phyloP scores from a whole-genome alignment of 2,329 filamentous ascomycete genomes.

The Lasiodiplodia gonubiensis region DNA sequence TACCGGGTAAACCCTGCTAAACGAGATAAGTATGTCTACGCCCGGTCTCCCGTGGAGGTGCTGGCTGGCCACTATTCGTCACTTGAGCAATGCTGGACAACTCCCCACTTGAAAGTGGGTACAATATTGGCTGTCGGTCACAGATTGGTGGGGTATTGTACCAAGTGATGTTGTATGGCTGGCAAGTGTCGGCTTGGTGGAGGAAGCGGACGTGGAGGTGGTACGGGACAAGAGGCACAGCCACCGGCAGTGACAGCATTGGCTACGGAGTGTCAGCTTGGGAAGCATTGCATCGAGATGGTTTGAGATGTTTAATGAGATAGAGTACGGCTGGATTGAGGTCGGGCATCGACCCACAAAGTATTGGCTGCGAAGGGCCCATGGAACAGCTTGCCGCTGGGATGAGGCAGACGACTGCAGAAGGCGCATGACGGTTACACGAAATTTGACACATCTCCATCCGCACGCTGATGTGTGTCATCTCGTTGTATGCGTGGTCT shows the following conservation, averaged over 20 bases:
- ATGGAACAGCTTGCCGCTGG: conserved; percentile 28
- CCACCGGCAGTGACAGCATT: not conserved
- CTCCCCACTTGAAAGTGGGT: not conserved
- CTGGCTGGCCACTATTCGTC: not conserved
- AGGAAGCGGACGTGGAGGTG: conserved; percentile 13
- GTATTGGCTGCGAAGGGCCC: conserved; percentile 25
- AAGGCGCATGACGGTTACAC: conserved; percentile 29
- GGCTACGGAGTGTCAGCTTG: conserved; percentile 3
- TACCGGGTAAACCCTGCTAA: conserved; percentile 11
- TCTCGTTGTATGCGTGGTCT: conserved; percentile 19
- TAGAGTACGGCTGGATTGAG: conserved; percentile 6
- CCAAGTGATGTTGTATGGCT: not conserved
- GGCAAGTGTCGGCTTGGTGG: conserved; percentile 7
- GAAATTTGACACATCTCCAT: conserved; percentile 25
- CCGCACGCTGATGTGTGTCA: conserved; percentile 25
- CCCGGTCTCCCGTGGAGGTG: not conserved
- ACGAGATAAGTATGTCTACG: not conserved
- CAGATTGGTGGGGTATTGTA: not conserved
- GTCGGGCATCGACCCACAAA: conserved; percentile 12
- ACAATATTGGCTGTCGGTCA: not conserved
- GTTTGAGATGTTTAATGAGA: conserved; percentile 10
- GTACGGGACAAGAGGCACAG: conserved; percentile 20
- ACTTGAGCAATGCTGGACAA: not conserved
- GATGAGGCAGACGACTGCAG: conserved; percentile 23
- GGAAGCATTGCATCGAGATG: not conserved